Percentiles rank a stretch among this genome's conserved stretches.
Conservation (phyloP, 2,329 filamentous ascomycete species). For the Talaromyces rugulosus region DNA sequence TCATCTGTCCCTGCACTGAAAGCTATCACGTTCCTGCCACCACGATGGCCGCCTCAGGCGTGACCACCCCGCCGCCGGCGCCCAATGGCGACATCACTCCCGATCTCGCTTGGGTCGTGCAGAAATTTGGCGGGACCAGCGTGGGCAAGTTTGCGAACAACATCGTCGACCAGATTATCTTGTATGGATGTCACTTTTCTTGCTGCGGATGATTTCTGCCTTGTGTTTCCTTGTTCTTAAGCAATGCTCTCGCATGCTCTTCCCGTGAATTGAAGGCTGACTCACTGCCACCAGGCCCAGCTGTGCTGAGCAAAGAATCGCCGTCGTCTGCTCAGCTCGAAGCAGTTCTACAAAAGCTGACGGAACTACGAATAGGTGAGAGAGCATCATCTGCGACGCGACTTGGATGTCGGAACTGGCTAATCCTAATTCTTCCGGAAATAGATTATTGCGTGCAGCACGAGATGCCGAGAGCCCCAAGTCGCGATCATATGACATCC, state of each 20-base stretch:
- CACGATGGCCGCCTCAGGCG: slow-evolving; percentile 16
- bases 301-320: slow-evolving; percentile 68
- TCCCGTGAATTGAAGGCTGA: neutral
- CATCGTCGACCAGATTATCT: slow-evolving; percentile 68
- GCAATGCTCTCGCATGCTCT: neutral
- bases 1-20: neutral
- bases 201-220: neutral
- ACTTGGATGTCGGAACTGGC: neutral
- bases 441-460: slow-evolving; percentile 45
- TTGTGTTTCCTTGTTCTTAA: neutral
- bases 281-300: slow-evolving; percentile 44
- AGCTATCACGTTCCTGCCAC: neutral
- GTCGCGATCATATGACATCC: slow-evolving; percentile 60
- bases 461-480: slow-evolving; percentile 45
- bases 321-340: slow-evolving; percentile 91
- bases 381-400: slow-evolving; percentile 31
- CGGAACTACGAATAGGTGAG: slow-evolving; percentile 88
- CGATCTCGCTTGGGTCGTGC: slow-evolving; percentile 68
- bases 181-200: slow-evolving; percentile 35
- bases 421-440: slow-evolving; percentile 11
- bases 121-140: slow-evolving; percentile 94
- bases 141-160: slow-evolving; percentile 87
- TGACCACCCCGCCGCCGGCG: slow-evolving; percentile 4
- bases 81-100: slow-evolving; percentile 11
- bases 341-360: slow-evolving; percentile 92